A percentile compares a stretch with the other conserved stretches of the same genome.
Conservation (phyloP, 495 filamentous ascomycete genomes). For the Talaromyces wortmannii region DNA sequence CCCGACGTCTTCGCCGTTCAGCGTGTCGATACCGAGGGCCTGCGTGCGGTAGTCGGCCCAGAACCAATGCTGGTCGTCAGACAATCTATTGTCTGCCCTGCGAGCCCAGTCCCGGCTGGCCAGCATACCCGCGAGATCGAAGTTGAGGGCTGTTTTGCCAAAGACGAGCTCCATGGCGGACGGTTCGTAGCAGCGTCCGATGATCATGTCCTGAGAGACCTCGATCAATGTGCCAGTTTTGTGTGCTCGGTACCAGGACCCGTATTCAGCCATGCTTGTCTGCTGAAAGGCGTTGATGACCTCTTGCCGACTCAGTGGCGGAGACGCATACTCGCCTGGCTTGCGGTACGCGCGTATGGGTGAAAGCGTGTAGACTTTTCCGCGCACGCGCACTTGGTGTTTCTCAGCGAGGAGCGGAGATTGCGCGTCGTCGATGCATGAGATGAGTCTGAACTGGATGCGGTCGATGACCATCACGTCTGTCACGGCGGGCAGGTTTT, state of each 20-base stretch:
- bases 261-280: slow-evolving; percentile 35
- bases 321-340: slow-evolving; percentile 11
- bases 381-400: slow-evolving; percentile 33
- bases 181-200: slow-evolving; percentile 49
- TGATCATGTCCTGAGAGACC: slow-evolving; percentile 41
- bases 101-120: slow-evolving; percentile 35
- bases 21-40: slow-evolving; percentile 43
- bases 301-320: slow-evolving; percentile 22
- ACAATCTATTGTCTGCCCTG: slow-evolving; percentile 38
- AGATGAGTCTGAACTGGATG: slow-evolving; percentile 38
- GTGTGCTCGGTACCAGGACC: slow-evolving; percentile 41
- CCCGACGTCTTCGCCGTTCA: slow-evolving; percentile 45
- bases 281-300: slow-evolving; percentile 26
- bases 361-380: slow-evolving; percentile 41
- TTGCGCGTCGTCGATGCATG: slow-evolving; percentile 37
- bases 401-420: slow-evolving; percentile 33
- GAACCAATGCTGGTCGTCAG: slow-evolving; percentile 38
- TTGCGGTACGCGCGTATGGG: slow-evolving; percentile 16
- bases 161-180: slow-evolving; percentile 41
- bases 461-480: slow-evolving; percentile 47
- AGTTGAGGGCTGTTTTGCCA: slow-evolving; percentile 16
- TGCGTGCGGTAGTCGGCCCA: slow-evolving; percentile 50
- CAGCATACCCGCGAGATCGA: slow-evolving; percentile 28
- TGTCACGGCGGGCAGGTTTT: slow-evolving; percentile 14
- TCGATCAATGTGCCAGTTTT: slow-evolving; percentile 24